Evolutionary conservation across 2,329 filamentous ascomycete species (phyloP), one percentile per base, ranked within the genome.

Genomic region (Calonectria honghensis): DNA sequence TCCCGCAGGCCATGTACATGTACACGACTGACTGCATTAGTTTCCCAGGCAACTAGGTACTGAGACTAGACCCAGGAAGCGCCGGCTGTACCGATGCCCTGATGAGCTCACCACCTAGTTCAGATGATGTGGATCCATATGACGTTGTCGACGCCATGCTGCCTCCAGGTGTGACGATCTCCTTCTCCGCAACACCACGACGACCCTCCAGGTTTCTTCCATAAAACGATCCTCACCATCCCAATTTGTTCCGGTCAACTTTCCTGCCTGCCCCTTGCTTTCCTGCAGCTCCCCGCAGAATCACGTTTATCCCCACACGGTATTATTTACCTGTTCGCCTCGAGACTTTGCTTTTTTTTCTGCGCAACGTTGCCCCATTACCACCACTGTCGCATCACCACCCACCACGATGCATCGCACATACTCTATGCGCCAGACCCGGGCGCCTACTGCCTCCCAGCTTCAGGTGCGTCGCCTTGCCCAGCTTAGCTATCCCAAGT

Each of bases 341-440:
- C 61, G 54, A 71, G 75, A 11, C 37, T 13, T 59, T 37, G 24
- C 31, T 27, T 61, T 61, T 61, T 71, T 75, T 70, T 74, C 73
- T 68, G 67, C 79, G 76, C 79, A 78, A 78, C 78, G 61, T 64
- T 75, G 67, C 24, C 48, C 57, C 65, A 66, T 45, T 45, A 20
- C 54, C 45, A 14, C 68, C 66, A 45, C 37, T 29, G 61, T 77
- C 80, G 72, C 73, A 80, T 73, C 77, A 78, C 61, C 74, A 75
- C 70, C 72, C 70, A 16, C 66, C 87, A 88, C 76, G 72, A 99
- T 99, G 96, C 97, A 99, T 92, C 96, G 96, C 86, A 98, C 97
- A 79, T 99, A 98, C 87, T 98, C 96, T 82, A 98, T 98, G 97
- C 96, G 97, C 93, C 94, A 97, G 88, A 94, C 95, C 87, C 94